phyloP scores from a whole-genome alignment of 2,329 filamentous ascomycete genomes.

The Cytospora mali region DNA sequence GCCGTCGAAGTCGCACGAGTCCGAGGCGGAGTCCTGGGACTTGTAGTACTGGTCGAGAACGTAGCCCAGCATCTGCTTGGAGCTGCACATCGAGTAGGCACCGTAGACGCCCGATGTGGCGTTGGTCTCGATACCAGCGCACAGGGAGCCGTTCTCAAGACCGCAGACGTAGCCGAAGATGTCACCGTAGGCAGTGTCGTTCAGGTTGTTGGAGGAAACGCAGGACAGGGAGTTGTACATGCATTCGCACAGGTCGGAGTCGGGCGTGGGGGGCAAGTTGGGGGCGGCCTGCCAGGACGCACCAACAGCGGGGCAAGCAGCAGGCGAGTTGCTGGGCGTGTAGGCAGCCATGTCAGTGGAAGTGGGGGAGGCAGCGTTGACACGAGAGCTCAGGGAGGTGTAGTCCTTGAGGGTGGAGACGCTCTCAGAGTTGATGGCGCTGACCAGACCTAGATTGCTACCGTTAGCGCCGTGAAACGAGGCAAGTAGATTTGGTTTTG shows the following conservation, averaged over 20 bases:
- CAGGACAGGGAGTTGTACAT: constrained; percentile 78
- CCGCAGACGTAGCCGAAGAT: constrained; percentile 79
- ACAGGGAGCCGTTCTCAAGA: constrained; percentile 50
- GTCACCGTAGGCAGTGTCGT: constrained; percentile 60
- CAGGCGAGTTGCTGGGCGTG: constrained; percentile 70
- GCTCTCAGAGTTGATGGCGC: constrained; percentile 54
- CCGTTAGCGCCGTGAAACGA: constrained; percentile 30
- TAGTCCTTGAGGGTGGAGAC: constrained; percentile 76
- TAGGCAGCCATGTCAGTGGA: constrained; percentile 69
- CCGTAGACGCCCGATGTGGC: constrained; percentile 70
- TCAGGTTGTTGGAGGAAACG: constrained; percentile 61
- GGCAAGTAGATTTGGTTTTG: constrained; percentile 23
- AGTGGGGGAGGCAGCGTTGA: constrained; percentile 68
- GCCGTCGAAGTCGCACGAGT: constrained; percentile 73
- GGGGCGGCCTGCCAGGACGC: constrained; percentile 70
- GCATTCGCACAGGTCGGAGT: constrained; percentile 79
- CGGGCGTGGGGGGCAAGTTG: constrained; percentile 79
- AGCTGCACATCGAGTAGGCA: constrained; percentile 75
- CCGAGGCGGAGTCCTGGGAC: constrained; percentile 52
- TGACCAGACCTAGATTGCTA: constrained; percentile 62
- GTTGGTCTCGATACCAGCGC: constrained; percentile 70
- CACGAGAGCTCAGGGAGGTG: constrained; percentile 68
- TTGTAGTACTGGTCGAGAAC: constrained; percentile 75
- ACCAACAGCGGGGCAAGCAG: constrained; percentile 69
- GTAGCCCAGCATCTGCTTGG: constrained; percentile 71